A percentile compares a stretch with the other conserved stretches of the same genome.
Evolutionary conservation across 2,329 filamentous ascomycete genomes (phyloP).

Genomic region (Nothopassalora personata): DNA sequence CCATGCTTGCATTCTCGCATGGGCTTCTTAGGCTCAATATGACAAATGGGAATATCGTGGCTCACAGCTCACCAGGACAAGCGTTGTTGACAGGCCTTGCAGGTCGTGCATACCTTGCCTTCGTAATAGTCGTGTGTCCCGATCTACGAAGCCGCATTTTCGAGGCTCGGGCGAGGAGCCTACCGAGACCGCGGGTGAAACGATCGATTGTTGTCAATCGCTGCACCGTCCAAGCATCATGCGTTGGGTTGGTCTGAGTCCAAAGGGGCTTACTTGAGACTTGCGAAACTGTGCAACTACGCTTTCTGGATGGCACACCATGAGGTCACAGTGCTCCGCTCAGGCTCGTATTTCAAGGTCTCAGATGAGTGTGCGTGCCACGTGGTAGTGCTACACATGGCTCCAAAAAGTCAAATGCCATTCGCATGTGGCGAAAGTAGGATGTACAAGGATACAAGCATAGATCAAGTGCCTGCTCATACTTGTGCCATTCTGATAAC

Average conservation of each 20-base stretch:
- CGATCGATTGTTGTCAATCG: not conserved
- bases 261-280: not conserved
- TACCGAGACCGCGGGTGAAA: not conserved
- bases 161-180: not conserved
- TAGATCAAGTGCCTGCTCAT: not conserved
- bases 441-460: slow-evolving; percentile 2
- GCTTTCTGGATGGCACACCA: too few species aligned
- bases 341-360: not conserved
- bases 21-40: not conserved
- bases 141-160: not conserved
- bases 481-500: not conserved
- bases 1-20: not conserved
- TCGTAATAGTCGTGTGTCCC: not conserved
- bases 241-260: not conserved
- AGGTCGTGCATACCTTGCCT: not conserved
- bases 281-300: not conserved
- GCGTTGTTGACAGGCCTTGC: not conserved
- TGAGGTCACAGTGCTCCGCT: not conserved
- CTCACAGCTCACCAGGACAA: not conserved
- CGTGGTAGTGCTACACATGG: not conserved
- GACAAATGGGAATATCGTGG: not conserved
- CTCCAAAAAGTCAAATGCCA: slow-evolving; percentile 1
- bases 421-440: slow-evolving; percentile 2
- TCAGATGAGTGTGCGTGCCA: not conserved
- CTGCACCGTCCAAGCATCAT: too few species aligned